These are phyloP conservation scores for Amanita thiersii DNA, from an alignment of 768 basidiomycete genomes.

Conservation along the genomic window DNA sequence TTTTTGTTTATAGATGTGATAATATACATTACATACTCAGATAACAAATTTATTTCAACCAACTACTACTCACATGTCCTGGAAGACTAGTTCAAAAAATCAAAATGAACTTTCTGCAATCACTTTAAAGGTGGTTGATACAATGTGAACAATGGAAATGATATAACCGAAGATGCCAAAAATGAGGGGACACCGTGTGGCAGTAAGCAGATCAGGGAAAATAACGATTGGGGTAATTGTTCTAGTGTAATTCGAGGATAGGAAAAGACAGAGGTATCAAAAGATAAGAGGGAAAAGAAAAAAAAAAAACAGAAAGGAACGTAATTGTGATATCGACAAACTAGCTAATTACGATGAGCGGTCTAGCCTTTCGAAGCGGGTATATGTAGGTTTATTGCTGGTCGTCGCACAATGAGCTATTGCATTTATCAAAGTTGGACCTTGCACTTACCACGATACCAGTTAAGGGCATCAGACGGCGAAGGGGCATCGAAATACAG, in stretches of 20 bases:
- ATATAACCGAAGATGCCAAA: constrained; percentile 9
- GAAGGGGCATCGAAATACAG: constrained; percentile 83
- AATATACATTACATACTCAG: neutral
- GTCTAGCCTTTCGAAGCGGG: constrained; percentile 70
- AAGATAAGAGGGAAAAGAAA: neutral
- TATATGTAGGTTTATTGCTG: constrained; percentile 87
- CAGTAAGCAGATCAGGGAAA: neutral
- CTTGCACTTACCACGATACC: constrained; percentile 69
- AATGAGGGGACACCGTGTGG: constrained; percentile 6
- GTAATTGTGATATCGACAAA: no score
- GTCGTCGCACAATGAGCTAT: constrained; percentile 1
- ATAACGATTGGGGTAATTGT: constrained; percentile 1
- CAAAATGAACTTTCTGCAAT: constrained; percentile 8
- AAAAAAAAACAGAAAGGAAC: neutral
- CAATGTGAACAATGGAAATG: constrained; percentile 9
- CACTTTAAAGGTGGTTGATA: constrained; percentile 15
- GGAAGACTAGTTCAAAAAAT: neutral
- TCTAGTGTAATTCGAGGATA: neutral
- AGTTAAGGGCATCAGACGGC: constrained; percentile 78
- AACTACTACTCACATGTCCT: constrained; percentile 3
- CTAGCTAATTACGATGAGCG: constrained; percentile 13
- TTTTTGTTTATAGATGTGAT: no score
- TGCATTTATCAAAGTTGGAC: neutral
- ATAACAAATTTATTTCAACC: neutral
- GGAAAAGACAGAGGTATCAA: constrained; percentile 5